Evolutionary conservation across 441 rosid species (phyloP), one percentile per base, ranked within the genome.

Genomic region (Breynia disticha): DNA sequence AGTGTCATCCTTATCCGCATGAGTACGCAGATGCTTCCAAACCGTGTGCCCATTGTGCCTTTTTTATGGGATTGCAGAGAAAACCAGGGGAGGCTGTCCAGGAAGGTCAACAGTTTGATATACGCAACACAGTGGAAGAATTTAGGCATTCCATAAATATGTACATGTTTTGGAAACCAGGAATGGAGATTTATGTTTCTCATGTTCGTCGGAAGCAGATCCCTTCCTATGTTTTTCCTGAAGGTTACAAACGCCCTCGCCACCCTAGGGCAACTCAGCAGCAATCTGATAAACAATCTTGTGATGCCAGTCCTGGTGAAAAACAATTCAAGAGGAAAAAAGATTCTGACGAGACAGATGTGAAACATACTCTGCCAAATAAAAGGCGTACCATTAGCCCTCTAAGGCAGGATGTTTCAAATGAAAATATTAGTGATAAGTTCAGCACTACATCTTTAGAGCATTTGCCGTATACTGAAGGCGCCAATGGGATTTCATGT

Each of bases 21-120:
- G 87, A 76, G 19, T 79, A 75, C 53, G 60, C 50, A 6, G 83
- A 81, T 58, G 45, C 60, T 0, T 73, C 83, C 1, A 79, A 66
- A 71, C 74, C 56, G 24, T 69, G 82, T 62, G 66, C 74, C 41
- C 82, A 79, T 57, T 59, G 72, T 59, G 72, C 82, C 13, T 84
- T 75, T 20, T 84, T 81, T 66, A 77, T 81, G 78, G 87, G 87
- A 19, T 73, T 84, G 69, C 87, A 77, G 65, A 74, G 87, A 72
- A 84, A 81, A 64, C 76, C 70, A 20, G 91, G 86, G 8, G 80
- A 68, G 65, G 47, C 37, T 5, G 67, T 74, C 61, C 78, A 72
- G 60, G 87, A 81, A 58, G 80, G 86, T 18, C 84, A 81, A 60
- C 83, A 84, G 65, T 84, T 84, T 72, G 91, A 84, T 61, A 81